Evolutionary conservation across 331 rosid genomes (phyloP).

Genomic region (Pyracantha coccinea): DNA sequence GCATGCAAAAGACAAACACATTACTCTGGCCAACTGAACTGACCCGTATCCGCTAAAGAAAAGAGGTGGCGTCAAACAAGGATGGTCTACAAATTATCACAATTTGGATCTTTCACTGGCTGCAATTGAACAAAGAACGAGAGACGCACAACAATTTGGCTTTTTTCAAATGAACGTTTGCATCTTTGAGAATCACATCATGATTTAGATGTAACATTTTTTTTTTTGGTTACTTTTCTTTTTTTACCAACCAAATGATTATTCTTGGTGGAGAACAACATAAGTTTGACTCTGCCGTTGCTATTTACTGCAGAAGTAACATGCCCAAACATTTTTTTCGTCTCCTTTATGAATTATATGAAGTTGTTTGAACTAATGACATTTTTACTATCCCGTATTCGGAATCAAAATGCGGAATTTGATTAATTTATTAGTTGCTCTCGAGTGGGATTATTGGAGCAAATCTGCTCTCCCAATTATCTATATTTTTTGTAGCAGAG

Average conservation of each 20-base stretch:
- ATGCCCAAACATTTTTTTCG: background rate
- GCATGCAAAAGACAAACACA: too few species aligned
- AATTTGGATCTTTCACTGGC: background rate
- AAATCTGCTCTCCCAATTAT: background rate
- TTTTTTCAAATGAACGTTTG: background rate
- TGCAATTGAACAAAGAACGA: background rate
- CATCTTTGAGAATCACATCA: background rate
- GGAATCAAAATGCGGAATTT: too few species aligned
- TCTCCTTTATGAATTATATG: background rate
- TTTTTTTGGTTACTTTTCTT: background rate
- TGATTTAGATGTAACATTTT: background rate
- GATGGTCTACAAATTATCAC: background rate
- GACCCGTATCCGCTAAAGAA: too few species aligned
- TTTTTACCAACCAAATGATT: background rate
- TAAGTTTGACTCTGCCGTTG: background rate
- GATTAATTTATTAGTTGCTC: background rate
- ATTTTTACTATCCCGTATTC: too few species aligned
- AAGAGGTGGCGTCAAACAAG: too few species aligned
- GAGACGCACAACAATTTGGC: background rate
- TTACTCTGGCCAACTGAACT: too few species aligned
- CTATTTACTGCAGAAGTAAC: background rate
- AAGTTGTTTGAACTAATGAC: background rate
- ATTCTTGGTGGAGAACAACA: background rate
- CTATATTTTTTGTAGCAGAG: too few species aligned
- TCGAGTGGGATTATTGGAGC: slow-evolving; percentile 4